These are phyloP conservation scores for Trichomonas tenax DNA, from an alignment of 208 protist genomes.

Conservation along the genomic window DNA sequence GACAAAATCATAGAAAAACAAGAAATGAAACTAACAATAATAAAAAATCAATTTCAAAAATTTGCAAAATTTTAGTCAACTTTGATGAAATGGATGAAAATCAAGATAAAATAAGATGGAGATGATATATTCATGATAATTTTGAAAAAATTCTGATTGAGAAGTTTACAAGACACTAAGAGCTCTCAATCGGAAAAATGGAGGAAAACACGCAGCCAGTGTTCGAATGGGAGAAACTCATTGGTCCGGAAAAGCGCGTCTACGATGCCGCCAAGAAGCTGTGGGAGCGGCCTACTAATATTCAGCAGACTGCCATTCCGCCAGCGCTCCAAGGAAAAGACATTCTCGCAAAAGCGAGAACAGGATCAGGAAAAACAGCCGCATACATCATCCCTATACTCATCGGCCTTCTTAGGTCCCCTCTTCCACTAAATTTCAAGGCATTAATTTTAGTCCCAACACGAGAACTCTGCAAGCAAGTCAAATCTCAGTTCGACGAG, in stretches of 20 bases:
- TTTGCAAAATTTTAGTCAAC: no score
- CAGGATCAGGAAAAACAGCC: conserved; percentile 97
- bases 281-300: neutral
- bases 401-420: conserved; percentile 22
- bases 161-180: neutral
- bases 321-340: conserved; percentile 66
- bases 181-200: neutral
- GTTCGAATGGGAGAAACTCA: neutral
- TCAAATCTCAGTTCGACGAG: conserved; percentile 1
- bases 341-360: conserved; percentile 77
- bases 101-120: no score
- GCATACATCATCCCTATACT: conserved; percentile 93
- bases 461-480: conserved; percentile 19
- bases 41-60: no score
- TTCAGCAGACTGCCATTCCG: conserved; percentile 82
- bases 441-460: conserved; percentile 23
- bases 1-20: no score
- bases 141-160: neutral
- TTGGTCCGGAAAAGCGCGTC: neutral
- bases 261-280: neutral
- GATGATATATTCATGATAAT: no score
- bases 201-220: neutral
- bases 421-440: neutral
- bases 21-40: no score
- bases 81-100: no score